Evolutionary conservation across 768 basidiomycete genomes (phyloP), one percentile per base, ranked within the genome.

Genomic region (Mycena galopus): DNA sequence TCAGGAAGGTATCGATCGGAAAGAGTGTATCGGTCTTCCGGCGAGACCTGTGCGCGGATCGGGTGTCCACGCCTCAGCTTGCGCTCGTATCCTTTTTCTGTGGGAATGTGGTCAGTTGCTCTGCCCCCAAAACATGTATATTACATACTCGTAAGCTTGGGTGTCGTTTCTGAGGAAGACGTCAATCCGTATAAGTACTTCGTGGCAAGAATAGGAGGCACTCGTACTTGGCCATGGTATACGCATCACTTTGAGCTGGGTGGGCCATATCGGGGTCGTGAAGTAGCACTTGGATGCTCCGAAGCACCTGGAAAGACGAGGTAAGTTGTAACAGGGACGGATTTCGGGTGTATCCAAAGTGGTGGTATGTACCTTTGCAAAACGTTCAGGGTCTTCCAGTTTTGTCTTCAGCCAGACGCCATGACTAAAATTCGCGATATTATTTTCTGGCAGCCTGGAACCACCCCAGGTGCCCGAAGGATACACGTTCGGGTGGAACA

Each of bases 401-500:
- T 32, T 59, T 9, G 64, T 65, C 9, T 55, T 60, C 2, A 0
- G 14, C 70, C 70, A 71, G 7, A n/a, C 33, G 2, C 9, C 27
- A 21, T 39, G 23, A 7, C 23, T 7, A 37, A 16, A 4, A 27
- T 2, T 21, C 32, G 4, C 29, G 11, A 29, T 1, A 7, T 11
- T n/a, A 2, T 6, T 7, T 30, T 53, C 60, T 8, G 19, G 37
- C 29, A 10, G 14, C 19, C 27, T 7, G 0, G 12, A 3, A 30
- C 50, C 35, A 27, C 7, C 61, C 56, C 57, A 71, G 23, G 63
- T 65, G 4, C 70, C 70, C 10, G 27, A 11, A 5, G 70, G 70
- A 44, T 42, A 71, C 5, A 35, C 51, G 7, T 71, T 65, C 2
- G 51, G 64, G 32, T 71, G 69, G 16, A 65, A 65, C 21, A 71